phyloP scores from a whole-genome alignment of 2,329 filamentous ascomycete species.

The Cercospora sp. region DNA sequence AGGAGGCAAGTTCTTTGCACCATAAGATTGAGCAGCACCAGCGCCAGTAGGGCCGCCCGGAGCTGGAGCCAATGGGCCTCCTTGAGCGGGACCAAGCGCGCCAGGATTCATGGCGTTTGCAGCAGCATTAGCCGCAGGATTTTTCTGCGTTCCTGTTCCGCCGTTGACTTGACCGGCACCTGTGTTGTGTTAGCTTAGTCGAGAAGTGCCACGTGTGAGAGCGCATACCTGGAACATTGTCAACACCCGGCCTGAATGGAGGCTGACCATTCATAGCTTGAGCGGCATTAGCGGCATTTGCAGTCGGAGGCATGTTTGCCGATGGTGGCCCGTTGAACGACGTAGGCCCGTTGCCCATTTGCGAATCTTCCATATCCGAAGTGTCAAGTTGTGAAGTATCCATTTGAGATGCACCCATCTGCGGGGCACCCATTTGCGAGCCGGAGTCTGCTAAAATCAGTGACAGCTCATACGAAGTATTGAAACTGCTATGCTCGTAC shows the following conservation, averaged over 20 bases:
- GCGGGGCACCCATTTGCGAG: background rate
- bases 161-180: background rate
- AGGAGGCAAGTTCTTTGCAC: background rate
- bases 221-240: background rate
- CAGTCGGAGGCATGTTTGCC: background rate
- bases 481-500: background rate
- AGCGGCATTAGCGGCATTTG: background rate
- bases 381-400: background rate
- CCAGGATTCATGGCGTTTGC: conserved; percentile 38
- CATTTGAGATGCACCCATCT: background rate
- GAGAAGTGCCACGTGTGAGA: background rate
- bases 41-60: background rate
- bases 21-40: background rate
- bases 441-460: background rate
- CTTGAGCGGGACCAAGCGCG: background rate
- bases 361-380: background rate
- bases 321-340: background rate
- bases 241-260: background rate
- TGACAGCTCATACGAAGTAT: background rate
- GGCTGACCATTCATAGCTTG: background rate
- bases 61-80: background rate
- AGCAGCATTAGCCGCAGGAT: conserved; percentile 43
- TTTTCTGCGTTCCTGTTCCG: conserved; percentile 1
- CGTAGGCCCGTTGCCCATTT: background rate
- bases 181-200: background rate